phyloP scores from a whole-genome alignment of 352 stramenopile species.

The Phytophthora agathidicida region DNA sequence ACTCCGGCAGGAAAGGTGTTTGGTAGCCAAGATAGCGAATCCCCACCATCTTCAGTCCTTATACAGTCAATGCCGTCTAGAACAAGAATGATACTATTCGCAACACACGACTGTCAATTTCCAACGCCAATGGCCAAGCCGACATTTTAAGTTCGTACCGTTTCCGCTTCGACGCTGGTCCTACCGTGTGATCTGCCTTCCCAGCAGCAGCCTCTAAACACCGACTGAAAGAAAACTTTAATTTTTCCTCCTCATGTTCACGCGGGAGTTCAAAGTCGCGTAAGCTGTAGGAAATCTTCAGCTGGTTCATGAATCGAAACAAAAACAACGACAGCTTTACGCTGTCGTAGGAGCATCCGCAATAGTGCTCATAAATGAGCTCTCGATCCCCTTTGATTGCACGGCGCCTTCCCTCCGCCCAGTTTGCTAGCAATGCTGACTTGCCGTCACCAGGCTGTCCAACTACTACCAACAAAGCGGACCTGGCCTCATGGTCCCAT shows the following conservation, averaged over 20 bases:
- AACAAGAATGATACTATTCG: conserved; percentile 72
- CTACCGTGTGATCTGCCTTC: conserved; percentile 37
- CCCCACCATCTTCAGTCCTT: conserved; percentile 78
- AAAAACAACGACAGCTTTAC: conserved; percentile 85
- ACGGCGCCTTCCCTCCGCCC: conserved; percentile 53
- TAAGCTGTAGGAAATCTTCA: conserved; percentile 75
- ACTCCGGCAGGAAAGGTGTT: conserved; percentile 73
- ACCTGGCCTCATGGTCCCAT: conserved; percentile 38
- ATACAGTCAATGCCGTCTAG: conserved; percentile 85
- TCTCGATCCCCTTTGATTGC: conserved; percentile 44
- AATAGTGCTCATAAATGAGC: conserved; percentile 85
- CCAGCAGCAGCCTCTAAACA: conserved; percentile 77
- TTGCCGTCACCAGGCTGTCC: conserved; percentile 74
- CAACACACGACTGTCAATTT: conserved; percentile 2
- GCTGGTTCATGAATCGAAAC: conserved; percentile 82
- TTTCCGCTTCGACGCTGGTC: conserved; percentile 32
- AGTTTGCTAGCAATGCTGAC: conserved; percentile 79
- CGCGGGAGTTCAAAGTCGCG: conserved; percentile 80
- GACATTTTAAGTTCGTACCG: conserved; percentile 14
- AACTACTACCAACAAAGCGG: conserved; percentile 65
- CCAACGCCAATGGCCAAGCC: neutral
- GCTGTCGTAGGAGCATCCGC: conserved; percentile 83
- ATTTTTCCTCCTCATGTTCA: conserved; percentile 85
- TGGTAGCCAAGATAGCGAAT: conserved; percentile 86
- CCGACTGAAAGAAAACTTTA: conserved; percentile 83